Base-by-base conservation (phyloP, 805 yeast genomes). In the Clavispora vitiphila region DNA sequence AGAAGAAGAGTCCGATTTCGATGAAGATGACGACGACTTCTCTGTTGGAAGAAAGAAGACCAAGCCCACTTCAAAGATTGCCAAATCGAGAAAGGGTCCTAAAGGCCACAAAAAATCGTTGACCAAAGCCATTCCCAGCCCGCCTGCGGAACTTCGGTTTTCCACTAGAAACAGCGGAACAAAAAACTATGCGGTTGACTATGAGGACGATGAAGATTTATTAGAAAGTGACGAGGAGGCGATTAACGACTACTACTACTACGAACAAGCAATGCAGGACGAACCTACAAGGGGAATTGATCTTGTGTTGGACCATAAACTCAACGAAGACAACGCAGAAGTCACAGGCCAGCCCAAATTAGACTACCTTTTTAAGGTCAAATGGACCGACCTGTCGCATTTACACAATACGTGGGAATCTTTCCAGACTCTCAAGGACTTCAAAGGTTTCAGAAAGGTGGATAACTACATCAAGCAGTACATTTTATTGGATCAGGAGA, bases 361-460 rank as follows among this genome's bases (percentile, higher is more conserved):
- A 39, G 80, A 77, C 45, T 82, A 71, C 54, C 74, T 78, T 38
- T 66, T 78, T 57, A 61, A 72, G 51, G 76, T 93, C 53, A 93
- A 93, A 65, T 93, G 99, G 99, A 72, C 77, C 15, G 86, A 78
- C 40, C 72, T 80, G 47, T 86, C 97, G 11, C 98, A 93, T 66
- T 71, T 93, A 47, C 99, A 93, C 65, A 93, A 91, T 61, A 83
- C 96, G 0, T 93, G 97, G 97, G 96, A 90, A 59, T 60, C 77
- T 2, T 89, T 83, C 64, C 65, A 62, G 10, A 61, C 65, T 3
- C 56, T 82, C 38, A 75, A 74, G 35, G 60, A 64, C 15, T 62
- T 71, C 47, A 82, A 82, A 58, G 99, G 99, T 34, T 71, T 78
- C 51, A 86, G 95, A 60, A 82, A 83, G 51, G 76, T 93, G 16